Base-by-base conservation (phyloP, 2,329 filamentous ascomycete species). In the Ophiocordyceps camponoti-saundersi region DNA sequence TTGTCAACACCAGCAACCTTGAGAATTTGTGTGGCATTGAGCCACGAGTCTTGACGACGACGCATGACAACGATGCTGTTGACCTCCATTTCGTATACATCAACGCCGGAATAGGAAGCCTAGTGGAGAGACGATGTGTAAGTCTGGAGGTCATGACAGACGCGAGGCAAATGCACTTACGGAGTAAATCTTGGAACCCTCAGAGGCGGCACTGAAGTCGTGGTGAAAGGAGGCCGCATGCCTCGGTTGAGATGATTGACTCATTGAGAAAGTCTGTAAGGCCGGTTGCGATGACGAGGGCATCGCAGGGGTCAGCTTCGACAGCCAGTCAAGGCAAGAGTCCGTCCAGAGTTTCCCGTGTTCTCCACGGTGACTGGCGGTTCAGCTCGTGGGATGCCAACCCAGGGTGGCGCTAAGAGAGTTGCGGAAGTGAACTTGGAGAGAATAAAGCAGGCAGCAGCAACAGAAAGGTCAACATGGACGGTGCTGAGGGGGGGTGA, bases 71-170 rank as follows among this genome's bases (percentile, higher is more conserved):
- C 87, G 53, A 98, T 73, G 43, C 78, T 79, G 61, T 95, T 93
- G 50, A 96, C 85, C 62, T 95, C 89, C 88, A 96, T 95, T 65
- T 98, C 92, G 68, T 96, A 98, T 16, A 98, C 92, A 50, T 90
- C 82, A 43, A 96, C 87, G 54, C 89, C 88, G 8, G 90, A 96
- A 63, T 96, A 96, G 40, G 93, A 85, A 50, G 90, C 90, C 75
- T 53, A 36, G 12, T 12, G 18, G 8, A 16, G 10, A 15, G 13
- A n/a, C 16, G 22, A 7, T 16, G 22, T 22, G 13, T 5, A 22
- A 22, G 6, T 41, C 20, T 41, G 10, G 10, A 6, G 5, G 6
- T 21, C 15, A 41, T n/a, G 39, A 8, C n/a, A 21, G 6, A 21
- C 16, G 44, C 18, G 21, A 49, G 13, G 20, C 8, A 23, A 21